Evolutionary conservation across 176 grass and related monocot genomes (phyloP), one percentile per base, ranked within the genome.

Genomic region (Lolium multiflorum): DNA sequence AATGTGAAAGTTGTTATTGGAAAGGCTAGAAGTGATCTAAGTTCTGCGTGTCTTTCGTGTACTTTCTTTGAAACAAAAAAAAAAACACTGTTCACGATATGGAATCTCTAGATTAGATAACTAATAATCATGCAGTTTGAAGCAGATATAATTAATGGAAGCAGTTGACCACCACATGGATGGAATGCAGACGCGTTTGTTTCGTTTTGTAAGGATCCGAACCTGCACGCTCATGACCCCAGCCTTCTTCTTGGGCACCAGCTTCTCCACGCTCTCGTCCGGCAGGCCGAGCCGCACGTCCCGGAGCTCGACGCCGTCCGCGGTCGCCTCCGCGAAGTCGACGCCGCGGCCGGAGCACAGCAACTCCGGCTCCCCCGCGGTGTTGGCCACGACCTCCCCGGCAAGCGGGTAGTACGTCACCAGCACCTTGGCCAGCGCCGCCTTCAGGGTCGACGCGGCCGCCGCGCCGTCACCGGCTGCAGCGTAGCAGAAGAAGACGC

Each of bases 401-500:
- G 83, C 88, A 11, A 95, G 80, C 21, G 93, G 88, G 65, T 92
- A 92, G 80, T 95, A 95, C 17, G 83, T 51, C 51, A 88, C 83
- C 70, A 95, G 82, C 11, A 88, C 91, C 82, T 89, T 81, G 24
- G 83, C 86, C 7, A 92, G 63, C 41, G 88, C 67, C 6, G 83
- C 61, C 73, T 88, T 92, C 22, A 95, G 93, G 11, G 41, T 41
- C 20, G 65, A 54, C 20, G 74, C 80, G 75, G 77, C 58, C 16
- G 65, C 61, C 2, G 28, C 71, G 25, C 22, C 58, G 2, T 20
- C 39, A 47, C 9, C 17, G 12, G 63, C 38, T 3, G 80, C 85
- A 7, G n/a, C 16, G 41, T 90, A 95, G 88, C 93, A 95, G 83
- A 95, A 91, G 88, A 95, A 95, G 78, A 95, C 83, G 60, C 90